Conservation (phyloP, 164 flowering plant species). For the Stephania cephalantha region DNA sequence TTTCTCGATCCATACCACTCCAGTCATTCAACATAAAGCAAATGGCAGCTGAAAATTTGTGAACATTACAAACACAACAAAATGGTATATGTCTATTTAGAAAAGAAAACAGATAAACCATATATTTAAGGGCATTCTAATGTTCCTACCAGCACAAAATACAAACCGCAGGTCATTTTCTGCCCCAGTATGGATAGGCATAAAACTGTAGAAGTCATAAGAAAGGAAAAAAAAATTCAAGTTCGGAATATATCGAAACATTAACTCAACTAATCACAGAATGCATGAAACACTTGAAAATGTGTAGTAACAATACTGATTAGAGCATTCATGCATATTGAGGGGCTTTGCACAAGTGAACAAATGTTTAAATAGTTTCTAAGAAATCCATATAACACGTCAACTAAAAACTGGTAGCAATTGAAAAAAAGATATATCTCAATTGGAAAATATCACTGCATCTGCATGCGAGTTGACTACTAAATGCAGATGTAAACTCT, state of each 20-base stretch:
- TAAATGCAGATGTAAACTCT: background rate
- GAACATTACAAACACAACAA: constrained; percentile 8
- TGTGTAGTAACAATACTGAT: background rate
- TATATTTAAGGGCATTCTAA: background rate
- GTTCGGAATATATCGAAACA: background rate
- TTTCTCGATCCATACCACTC: constrained; percentile 88
- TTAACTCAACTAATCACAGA: background rate
- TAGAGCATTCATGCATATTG: background rate
- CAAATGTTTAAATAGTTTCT: background rate
- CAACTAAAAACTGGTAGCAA: background rate
- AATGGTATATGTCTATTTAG: background rate
- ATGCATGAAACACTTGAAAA: background rate
- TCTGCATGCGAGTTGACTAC: background rate
- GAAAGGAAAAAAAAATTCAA: background rate
- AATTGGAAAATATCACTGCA: background rate
- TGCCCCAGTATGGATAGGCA: constrained; percentile 77
- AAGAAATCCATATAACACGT: background rate
- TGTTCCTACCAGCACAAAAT: constrained; percentile 80
- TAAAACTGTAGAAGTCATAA: constrained; percentile 46
- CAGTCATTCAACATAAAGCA: constrained; percentile 72
- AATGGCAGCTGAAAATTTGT: constrained; percentile 64
- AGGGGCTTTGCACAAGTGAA: background rate
- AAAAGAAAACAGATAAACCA: background rate
- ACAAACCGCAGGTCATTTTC: constrained; percentile 90
- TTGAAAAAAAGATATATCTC: no score